Percentiles rank a stretch among this genome's conserved stretches.
These are phyloP conservation scores for Vanrija sp. DNA, from an alignment of 1,284 basidiomycete species.

Conservation along the genomic window DNA sequence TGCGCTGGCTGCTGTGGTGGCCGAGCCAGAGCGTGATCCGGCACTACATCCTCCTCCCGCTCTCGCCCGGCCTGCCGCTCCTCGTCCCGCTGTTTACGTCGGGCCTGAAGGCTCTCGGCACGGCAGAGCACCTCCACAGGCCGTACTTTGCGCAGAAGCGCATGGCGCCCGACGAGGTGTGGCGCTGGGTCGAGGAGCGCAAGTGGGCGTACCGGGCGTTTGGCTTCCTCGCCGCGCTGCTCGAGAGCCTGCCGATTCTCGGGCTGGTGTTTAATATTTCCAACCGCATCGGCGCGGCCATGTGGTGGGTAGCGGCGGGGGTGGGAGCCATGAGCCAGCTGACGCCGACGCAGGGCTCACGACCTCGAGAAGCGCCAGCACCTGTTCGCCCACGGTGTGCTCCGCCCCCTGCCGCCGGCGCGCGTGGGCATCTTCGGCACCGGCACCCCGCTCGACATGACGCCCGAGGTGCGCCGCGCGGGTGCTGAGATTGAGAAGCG, in stretches of 20 bases:
- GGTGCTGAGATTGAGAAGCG: slow-evolving; percentile 19
- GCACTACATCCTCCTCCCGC: slow-evolving; percentile 60
- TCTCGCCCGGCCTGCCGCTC: slow-evolving; percentile 63
- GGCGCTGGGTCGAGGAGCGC: slow-evolving; percentile 75
- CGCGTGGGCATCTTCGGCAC: slow-evolving; percentile 41
- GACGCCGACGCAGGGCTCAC: slow-evolving; percentile 36
- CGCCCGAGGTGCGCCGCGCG: slow-evolving; percentile 33
- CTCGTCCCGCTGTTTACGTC: slow-evolving; percentile 63
- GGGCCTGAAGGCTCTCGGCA: slow-evolving; percentile 63
- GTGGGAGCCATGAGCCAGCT: neutral
- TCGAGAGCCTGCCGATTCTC: slow-evolving; percentile 72
- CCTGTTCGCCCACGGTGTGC: slow-evolving; percentile 51
- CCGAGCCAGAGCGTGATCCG: slow-evolving; percentile 56
- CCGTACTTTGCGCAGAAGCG: slow-evolving; percentile 76
- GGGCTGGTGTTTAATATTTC: slow-evolving; percentile 76
- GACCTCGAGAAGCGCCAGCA: slow-evolving; percentile 75
- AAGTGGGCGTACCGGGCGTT: slow-evolving; percentile 83
- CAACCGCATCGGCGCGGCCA: slow-evolving; percentile 79
- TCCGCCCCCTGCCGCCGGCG: slow-evolving; percentile 40
- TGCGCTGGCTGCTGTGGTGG: slow-evolving; percentile 52
- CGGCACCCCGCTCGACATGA: slow-evolving; percentile 32
- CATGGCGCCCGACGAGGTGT: slow-evolving; percentile 65
- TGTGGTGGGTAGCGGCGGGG: slow-evolving; percentile 58
- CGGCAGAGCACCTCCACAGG: slow-evolving; percentile 65
- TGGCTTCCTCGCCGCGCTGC: slow-evolving; percentile 70